Conservation (phyloP, 2,329 filamentous ascomycete genomes). For the Fusarium sp. region DNA sequence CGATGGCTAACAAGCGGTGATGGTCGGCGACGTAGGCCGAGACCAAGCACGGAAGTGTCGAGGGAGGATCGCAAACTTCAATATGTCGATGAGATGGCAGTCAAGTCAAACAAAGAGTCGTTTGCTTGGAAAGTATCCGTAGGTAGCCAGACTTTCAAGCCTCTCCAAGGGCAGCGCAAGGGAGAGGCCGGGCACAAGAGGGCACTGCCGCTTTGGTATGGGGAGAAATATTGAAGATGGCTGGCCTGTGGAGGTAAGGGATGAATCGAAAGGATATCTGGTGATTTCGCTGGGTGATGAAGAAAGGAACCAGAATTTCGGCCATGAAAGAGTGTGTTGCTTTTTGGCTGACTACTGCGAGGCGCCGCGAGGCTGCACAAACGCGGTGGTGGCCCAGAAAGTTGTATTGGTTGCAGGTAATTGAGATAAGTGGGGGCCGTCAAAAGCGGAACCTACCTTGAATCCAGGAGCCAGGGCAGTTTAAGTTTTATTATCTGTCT, state of each 20-base stretch:
- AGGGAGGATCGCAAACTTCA: conserved; percentile 3
- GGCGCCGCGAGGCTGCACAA: conserved; percentile 43
- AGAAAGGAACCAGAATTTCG: conserved; percentile 17
- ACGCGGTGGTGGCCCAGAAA: conserved; percentile 37
- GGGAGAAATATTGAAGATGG: conserved; percentile 26
- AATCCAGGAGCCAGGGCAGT: neutral
- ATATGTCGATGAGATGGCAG: conserved; percentile 2
- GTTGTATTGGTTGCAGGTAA: conserved; percentile 7
- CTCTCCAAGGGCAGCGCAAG: conserved; percentile 42
- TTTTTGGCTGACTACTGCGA: conserved; percentile 30
- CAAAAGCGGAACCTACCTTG: conserved; percentile 2
- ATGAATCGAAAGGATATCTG: conserved; percentile 28
- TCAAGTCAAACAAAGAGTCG: conserved; percentile 4
- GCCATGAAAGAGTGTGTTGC: conserved; percentile 14
- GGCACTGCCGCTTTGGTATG: conserved; percentile 34
- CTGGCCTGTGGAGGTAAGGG: conserved; percentile 21
- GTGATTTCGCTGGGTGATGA: conserved; percentile 25
- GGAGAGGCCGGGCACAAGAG: conserved; percentile 32
- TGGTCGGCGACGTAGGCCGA: neutral
- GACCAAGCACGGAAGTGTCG: conserved; percentile 1
- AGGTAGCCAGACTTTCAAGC: conserved; percentile 30
- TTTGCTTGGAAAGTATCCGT: conserved; percentile 1
- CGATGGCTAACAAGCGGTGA: neutral
- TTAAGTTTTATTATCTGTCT: neutral
- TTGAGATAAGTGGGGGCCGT: conserved; percentile 16